Conservation (phyloP, 108 stramenopile species). For the Schizochytrium sp. region DNA sequence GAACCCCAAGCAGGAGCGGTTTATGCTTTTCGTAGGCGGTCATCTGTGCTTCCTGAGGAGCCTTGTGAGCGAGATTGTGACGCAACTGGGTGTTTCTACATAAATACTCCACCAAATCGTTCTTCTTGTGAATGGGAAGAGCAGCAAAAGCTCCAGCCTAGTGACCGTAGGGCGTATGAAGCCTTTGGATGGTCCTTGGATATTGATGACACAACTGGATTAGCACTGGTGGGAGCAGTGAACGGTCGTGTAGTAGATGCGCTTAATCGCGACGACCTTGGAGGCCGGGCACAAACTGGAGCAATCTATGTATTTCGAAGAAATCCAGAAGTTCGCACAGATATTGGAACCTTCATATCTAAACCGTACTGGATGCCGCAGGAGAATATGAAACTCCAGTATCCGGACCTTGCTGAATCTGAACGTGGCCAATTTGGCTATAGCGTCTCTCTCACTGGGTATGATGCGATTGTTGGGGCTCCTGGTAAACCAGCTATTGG, state of each 20-base stretch:
- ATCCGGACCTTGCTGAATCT: conserved; percentile 72
- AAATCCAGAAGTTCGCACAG: conserved; percentile 65
- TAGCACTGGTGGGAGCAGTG: conserved; percentile 78
- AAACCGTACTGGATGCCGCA: conserved; percentile 71
- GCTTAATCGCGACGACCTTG: not conserved
- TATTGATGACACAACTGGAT: conserved; percentile 74
- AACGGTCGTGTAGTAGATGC: not conserved
- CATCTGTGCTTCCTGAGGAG: not conserved
- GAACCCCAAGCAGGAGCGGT: conserved; percentile 80
- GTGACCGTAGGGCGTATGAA: conserved; percentile 78
- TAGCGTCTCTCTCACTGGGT: conserved; percentile 69
- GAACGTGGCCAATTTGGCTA: conserved; percentile 79
- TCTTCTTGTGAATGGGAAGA: conserved; percentile 77
- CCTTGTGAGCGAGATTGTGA: not conserved
- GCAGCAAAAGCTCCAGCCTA: conserved; percentile 75
- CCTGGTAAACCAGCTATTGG: conserved; percentile 62
- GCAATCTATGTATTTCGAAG: conserved; percentile 80
- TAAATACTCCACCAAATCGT: conserved; percentile 61
- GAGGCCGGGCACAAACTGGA: conserved; percentile 74
- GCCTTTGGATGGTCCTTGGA: conserved; percentile 77
- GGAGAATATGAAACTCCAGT: conserved; percentile 76
- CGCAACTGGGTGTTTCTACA: conserved; percentile 19
- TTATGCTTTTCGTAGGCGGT: conserved; percentile 75
- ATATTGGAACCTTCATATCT: conserved; percentile 64
- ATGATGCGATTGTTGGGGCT: conserved; percentile 67